Conservation (phyloP, 1,284 basidiomycete species). For the Tausonia pullulans region DNA sequence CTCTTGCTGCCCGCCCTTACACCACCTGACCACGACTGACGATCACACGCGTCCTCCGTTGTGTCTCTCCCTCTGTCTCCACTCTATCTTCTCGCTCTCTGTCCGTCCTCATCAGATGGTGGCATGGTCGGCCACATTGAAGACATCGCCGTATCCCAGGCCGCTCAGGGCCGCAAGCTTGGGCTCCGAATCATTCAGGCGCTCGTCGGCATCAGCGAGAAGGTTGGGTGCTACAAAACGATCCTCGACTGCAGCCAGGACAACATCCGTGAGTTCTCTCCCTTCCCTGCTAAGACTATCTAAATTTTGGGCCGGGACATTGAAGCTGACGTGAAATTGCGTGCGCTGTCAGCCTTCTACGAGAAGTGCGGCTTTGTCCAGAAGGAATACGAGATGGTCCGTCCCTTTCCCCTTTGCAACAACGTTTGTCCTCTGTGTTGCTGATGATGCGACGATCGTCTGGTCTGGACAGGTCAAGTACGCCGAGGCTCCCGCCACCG, state of each 20-base stretch:
- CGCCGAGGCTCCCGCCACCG: no score
- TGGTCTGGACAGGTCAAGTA: no score
- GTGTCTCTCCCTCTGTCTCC: no score
- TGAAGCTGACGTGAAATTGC: neutral
- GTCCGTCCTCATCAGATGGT: neutral
- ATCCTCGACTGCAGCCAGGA: conserved; percentile 87
- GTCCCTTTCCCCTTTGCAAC: neutral
- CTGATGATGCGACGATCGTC: no score
- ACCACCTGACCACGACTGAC: neutral
- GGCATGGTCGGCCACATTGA: conserved; percentile 79
- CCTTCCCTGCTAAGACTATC: conserved; percentile 17
- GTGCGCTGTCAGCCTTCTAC: conserved; percentile 65
- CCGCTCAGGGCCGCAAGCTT: conserved; percentile 73
- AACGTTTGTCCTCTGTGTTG: no score
- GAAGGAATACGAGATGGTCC: conserved; percentile 84
- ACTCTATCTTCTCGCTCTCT: neutral
- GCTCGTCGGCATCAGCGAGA: conserved; percentile 66
- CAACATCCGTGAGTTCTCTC: conserved; percentile 66
- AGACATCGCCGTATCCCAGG: conserved; percentile 86
- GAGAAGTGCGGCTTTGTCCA: conserved; percentile 84
- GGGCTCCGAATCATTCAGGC: conserved; percentile 78
- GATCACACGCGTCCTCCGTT: conserved; percentile 8
- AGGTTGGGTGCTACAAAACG: conserved; percentile 79
- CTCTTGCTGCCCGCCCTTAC: neutral
- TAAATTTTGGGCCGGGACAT: neutral